phyloP scores from a whole-genome alignment of 1,284 basidiomycete genomes.

The Ganoderma leucocontextum region DNA sequence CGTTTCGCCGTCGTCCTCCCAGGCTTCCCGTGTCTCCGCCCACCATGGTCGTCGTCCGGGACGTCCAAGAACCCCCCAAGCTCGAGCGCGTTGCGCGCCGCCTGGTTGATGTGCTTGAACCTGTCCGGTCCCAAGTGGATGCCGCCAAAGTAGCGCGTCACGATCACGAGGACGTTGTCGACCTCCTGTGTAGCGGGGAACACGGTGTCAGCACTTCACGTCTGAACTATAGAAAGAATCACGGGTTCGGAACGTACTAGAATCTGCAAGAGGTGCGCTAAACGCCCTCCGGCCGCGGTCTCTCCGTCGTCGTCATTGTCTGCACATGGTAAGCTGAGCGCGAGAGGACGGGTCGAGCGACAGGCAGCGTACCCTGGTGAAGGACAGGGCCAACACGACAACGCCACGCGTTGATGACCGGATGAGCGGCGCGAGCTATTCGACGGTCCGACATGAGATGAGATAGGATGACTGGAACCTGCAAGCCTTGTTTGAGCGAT shows the following conservation, averaged over 20 bases:
- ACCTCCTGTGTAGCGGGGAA: constrained; percentile 61
- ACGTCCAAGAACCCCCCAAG: constrained; percentile 79
- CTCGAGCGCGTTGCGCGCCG: constrained; percentile 86
- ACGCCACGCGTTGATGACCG: constrained; percentile 89
- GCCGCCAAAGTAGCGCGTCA: constrained; percentile 84
- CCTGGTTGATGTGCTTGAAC: constrained; percentile 94
- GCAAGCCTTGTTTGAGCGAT: background rate
- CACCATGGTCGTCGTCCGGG: constrained; percentile 25
- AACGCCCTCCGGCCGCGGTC: constrained; percentile 85
- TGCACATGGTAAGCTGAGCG: constrained; percentile 41
- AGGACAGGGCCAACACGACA: constrained; percentile 72
- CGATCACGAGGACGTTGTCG: constrained; percentile 85
- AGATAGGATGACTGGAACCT: constrained; percentile 79
- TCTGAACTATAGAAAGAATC: background rate
- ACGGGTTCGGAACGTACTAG: constrained; percentile 61
- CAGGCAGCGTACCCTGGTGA: constrained; percentile 68
- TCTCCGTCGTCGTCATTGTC: constrained; percentile 97
- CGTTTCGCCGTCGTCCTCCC: constrained; percentile 13
- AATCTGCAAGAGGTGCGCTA: constrained; percentile 90
- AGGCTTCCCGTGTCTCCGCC: constrained; percentile 25
- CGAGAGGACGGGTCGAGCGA: background rate
- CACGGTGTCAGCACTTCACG: background rate
- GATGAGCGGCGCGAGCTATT: constrained; percentile 85
- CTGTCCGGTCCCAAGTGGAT: constrained; percentile 87
- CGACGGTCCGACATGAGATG: constrained; percentile 78